These are phyloP conservation scores for Monosporascus sp. DNA, from an alignment of 2,329 filamentous ascomycete species.

Conservation along the genomic window DNA sequence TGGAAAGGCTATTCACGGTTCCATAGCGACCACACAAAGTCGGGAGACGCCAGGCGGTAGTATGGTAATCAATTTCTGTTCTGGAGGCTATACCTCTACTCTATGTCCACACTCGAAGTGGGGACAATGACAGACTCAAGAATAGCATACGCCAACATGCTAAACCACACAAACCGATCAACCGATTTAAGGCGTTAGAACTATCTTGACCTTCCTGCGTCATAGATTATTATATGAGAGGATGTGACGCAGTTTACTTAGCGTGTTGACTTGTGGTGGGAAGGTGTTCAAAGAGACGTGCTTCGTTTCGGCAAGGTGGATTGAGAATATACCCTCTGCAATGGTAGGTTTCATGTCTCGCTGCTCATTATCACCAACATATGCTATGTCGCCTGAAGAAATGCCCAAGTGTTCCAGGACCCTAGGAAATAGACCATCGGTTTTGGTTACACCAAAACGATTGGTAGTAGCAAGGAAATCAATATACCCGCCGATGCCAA, in stretches of 20 bases:
- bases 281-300: slow-evolving; percentile 4
- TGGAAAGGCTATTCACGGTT: too few relatives aligned
- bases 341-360: slow-evolving; percentile 25
- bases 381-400: slow-evolving; percentile 19
- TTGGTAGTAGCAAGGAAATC: slow-evolving; percentile 29
- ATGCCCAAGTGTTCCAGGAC: slow-evolving; percentile 23
- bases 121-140: too few relatives aligned
- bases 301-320: slow-evolving; percentile 20
- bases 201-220: too few relatives aligned
- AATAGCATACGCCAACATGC: too few relatives aligned
- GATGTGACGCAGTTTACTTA: slow-evolving; percentile 11
- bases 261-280: slow-evolving; percentile 10
- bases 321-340: slow-evolving; percentile 20
- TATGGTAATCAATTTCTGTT: too few relatives aligned
- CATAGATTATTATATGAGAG: neutral
- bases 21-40: too few relatives aligned
- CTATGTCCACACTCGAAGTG: too few relatives aligned
- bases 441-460: slow-evolving; percentile 23
- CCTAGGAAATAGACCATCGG: slow-evolving; percentile 19
- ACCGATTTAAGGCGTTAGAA: too few relatives aligned
- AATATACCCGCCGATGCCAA: slow-evolving; percentile 22
- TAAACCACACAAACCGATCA: too few relatives aligned
- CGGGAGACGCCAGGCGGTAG: too few relatives aligned
- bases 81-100: too few relatives aligned
- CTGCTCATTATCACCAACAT: slow-evolving; percentile 23